Evolutionary conservation across 2,329 filamentous ascomycete species (phyloP).

Genomic region (Simplicillium sp.): DNA sequence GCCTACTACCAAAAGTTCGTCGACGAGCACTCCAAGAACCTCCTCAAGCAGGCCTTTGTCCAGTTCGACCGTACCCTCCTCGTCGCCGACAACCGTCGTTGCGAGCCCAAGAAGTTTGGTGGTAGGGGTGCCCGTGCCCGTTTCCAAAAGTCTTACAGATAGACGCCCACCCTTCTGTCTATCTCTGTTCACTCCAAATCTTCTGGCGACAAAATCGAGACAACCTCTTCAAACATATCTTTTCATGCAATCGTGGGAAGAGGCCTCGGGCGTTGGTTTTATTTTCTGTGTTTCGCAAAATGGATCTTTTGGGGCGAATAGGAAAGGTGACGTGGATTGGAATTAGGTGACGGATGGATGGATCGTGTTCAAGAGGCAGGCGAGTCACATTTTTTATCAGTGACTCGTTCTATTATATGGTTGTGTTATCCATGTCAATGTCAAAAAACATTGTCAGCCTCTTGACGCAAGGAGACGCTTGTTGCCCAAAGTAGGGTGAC

Average conservation of each 20-base stretch:
- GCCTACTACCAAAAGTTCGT: constrained; percentile 99
- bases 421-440: background rate
- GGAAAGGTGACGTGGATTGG: no score
- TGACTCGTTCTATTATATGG: no score
- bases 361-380: no score
- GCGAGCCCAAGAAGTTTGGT: constrained; percentile 98
- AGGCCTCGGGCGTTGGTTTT: no score
- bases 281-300: no score
- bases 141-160: constrained; percentile 99
- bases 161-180: constrained; percentile 41
- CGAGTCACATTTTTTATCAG: no score
- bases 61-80: constrained; percentile 95
- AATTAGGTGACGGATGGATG: no score
- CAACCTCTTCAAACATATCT: no score
- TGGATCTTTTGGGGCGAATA: no score
- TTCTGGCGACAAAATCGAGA: background rate
- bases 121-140: constrained; percentile 89
- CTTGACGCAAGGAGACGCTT: background rate
- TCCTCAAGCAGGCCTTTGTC: constrained; percentile 93
- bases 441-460: background rate
- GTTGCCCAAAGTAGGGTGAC: background rate
- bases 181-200: background rate
- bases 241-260: no score
- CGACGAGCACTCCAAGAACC: constrained; percentile 99
- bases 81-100: constrained; percentile 97